phyloP scores from a whole-genome alignment of 371 early-diverging fungal species.

The Mucor circinelloides region DNA sequence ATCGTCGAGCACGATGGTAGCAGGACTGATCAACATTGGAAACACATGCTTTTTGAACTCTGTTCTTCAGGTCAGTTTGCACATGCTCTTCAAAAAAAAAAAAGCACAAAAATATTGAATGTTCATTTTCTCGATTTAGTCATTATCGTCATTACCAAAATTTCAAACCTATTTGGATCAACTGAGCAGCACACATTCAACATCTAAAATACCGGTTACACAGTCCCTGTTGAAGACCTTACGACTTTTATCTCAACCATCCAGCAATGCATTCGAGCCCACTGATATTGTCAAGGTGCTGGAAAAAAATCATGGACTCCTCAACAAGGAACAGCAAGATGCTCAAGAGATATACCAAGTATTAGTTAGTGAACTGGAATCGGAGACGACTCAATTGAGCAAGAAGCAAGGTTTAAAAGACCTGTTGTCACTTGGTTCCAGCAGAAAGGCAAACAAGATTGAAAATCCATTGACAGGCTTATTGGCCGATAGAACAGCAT shows the following conservation, averaged over 20 bases:
- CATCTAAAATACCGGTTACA: conserved; percentile 32
- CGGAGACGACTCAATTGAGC: conserved; percentile 46
- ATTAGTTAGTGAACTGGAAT: conserved; percentile 72
- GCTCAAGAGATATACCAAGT: conserved; percentile 92
- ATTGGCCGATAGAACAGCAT: conserved; percentile 72
- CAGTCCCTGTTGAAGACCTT: conserved; percentile 38
- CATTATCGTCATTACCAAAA: conserved; percentile 48
- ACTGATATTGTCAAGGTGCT: conserved; percentile 34
- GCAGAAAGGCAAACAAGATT: not conserved
- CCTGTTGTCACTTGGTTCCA: not conserved
- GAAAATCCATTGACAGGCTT: conserved; percentile 72
- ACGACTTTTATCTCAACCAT: conserved; percentile 30
- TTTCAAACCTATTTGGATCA: conserved; percentile 37
- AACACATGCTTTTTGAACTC: conserved; percentile 95
- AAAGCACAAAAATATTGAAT: not conserved
- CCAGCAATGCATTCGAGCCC: conserved; percentile 34
- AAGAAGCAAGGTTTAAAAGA: conserved; percentile 23
- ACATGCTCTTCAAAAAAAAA: not conserved
- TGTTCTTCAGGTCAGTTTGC: conserved; percentile 75
- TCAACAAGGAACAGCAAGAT: conserved; percentile 83
- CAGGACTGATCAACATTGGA: conserved; percentile 88
- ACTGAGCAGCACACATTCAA: conserved; percentile 4
- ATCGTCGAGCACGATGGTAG: conserved; percentile 9
- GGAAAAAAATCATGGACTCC: conserved; percentile 28
- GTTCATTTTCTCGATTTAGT: conserved; percentile 27